Conservation (phyloP, 2,329 filamentous ascomycete genomes). For the Alternaria viburni region DNA sequence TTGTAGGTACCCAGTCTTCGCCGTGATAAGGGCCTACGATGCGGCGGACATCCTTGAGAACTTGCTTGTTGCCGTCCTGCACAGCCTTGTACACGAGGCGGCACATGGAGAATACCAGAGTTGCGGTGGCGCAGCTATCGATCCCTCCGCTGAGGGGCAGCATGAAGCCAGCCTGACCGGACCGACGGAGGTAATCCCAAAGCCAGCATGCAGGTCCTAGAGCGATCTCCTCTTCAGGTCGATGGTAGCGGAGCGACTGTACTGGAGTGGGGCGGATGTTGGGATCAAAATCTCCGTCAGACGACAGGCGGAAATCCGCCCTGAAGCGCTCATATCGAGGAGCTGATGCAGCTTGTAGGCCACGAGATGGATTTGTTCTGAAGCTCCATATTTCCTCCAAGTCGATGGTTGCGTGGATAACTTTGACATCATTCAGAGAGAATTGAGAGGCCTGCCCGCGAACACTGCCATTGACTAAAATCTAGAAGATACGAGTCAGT, state of each 20-base stretch:
- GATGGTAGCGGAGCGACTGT: slow-evolving; percentile 36
- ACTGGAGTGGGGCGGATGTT: slow-evolving; percentile 54
- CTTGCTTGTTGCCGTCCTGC: slow-evolving; percentile 58
- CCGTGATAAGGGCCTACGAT: slow-evolving; percentile 59
- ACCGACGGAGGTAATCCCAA: slow-evolving; percentile 67
- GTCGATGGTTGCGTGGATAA: slow-evolving; percentile 58
- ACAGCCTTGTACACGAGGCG: slow-evolving; percentile 62
- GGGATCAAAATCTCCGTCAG: slow-evolving; percentile 53
- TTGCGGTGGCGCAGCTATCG: slow-evolving; percentile 56
- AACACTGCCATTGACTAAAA: too few species aligned
- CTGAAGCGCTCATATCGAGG: slow-evolving; percentile 56
- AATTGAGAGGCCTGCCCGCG: slow-evolving; percentile 74
- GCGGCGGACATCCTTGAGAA: slow-evolving; percentile 60
- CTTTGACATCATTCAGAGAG: slow-evolving; percentile 60
- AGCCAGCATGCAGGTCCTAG: slow-evolving; percentile 70
- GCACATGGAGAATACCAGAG: slow-evolving; percentile 55
- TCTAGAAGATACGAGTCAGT: too few species aligned
- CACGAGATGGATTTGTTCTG: slow-evolving; percentile 61
- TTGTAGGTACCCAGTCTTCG: slow-evolving; percentile 59
- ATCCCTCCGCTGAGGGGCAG: slow-evolving; percentile 66
- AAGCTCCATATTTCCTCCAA: too few species aligned
- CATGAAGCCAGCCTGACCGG: slow-evolving; percentile 61
- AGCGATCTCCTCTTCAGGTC: slow-evolving; percentile 68
- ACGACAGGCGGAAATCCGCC: slow-evolving; percentile 54
- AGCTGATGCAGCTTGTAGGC: slow-evolving; percentile 62